Evolutionary conservation across 192 early-diverging fungal genomes (phyloP).

Genomic region (Phlyctochytrium planicorne): DNA sequence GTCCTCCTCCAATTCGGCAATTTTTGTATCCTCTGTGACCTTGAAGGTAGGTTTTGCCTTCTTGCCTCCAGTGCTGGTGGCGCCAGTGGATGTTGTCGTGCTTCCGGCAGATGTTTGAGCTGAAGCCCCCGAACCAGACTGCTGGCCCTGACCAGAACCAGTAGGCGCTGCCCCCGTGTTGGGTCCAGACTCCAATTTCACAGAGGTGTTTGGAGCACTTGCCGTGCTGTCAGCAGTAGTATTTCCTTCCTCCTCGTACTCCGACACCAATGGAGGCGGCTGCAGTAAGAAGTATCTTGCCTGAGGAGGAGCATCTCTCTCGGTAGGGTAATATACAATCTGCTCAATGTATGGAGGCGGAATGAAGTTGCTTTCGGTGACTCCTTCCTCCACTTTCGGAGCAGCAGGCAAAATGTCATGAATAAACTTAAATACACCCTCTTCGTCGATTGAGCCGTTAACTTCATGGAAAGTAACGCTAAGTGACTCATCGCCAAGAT

Average conservation of each 20-base stretch:
- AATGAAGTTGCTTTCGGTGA: conserved; percentile 18
- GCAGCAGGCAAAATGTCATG: conserved; percentile 36
- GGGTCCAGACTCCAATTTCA: background rate
- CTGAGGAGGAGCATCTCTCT: conserved; percentile 28
- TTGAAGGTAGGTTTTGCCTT: conserved; percentile 24
- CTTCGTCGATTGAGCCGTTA: conserved; percentile 38
- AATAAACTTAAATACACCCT: conserved; percentile 42
- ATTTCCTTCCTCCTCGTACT: conserved; percentile 38
- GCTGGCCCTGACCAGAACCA: background rate
- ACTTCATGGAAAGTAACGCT: conserved; percentile 32
- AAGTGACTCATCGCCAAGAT: conserved; percentile 3
- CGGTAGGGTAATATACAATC: conserved; percentile 35
- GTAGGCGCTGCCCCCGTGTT: background rate
- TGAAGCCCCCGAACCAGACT: background rate
- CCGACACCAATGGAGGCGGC: conserved; percentile 15
- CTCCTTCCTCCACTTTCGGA: conserved; percentile 27
- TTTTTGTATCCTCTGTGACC: conserved; percentile 36
- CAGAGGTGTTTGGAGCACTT: background rate
- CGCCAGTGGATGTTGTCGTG: background rate
- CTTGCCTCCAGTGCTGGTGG: conserved; percentile 9
- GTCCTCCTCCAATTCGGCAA: conserved; percentile 38
- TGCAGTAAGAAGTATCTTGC: conserved; percentile 32
- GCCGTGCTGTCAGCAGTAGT: background rate
- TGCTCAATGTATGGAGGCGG: conserved; percentile 44
- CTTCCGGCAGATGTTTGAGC: background rate